phyloP scores from a whole-genome alignment of 176 grass and related monocot species.

The Themeda triandra region DNA sequence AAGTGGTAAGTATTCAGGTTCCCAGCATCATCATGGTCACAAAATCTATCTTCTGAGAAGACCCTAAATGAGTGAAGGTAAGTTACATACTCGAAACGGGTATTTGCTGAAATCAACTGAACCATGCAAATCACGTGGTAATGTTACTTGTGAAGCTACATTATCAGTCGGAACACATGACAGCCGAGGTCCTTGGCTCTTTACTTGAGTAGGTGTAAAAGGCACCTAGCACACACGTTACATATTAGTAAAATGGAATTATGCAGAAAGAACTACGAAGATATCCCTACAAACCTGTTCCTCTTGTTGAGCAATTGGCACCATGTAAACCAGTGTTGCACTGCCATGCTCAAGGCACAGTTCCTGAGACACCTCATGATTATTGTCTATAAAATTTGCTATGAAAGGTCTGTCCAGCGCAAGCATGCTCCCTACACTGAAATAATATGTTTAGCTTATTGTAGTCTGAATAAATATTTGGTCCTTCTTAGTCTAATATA shows the following conservation, averaged over 20 bases:
- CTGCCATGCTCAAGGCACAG: constrained; percentile 92
- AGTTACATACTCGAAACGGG: constrained; percentile 76
- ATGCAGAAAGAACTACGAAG: constrained; percentile 23
- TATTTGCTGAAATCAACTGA: constrained; percentile 92
- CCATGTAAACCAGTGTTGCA: constrained; percentile 83
- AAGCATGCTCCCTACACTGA: constrained; percentile 94
- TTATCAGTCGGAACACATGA: constrained; percentile 31
- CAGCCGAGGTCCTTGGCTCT: constrained; percentile 56
- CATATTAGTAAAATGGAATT: constrained; percentile 25
- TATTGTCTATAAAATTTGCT: constrained; percentile 42
- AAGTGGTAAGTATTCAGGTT: not conserved
- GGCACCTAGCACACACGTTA: constrained; percentile 54
- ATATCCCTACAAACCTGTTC: constrained; percentile 66
- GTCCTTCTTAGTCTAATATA: constrained; percentile 19
- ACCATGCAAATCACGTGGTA: constrained; percentile 77
- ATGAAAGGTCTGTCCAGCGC: constrained; percentile 89
- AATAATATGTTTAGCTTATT: constrained; percentile 35
- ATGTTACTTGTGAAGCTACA: constrained; percentile 67
- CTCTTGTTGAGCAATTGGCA: constrained; percentile 80
- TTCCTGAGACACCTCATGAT: constrained; percentile 54
- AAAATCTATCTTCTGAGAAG: constrained; percentile 17
- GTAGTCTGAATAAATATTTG: constrained; percentile 1
- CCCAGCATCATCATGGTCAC: constrained; percentile 8
- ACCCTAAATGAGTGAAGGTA: constrained; percentile 20
- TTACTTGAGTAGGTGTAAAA: constrained; percentile 83